Percentiles rank a stretch among this genome's conserved stretches.
phyloP scores from a whole-genome alignment of 768 basidiomycete species.

The Rhodotorula toruloides region DNA sequence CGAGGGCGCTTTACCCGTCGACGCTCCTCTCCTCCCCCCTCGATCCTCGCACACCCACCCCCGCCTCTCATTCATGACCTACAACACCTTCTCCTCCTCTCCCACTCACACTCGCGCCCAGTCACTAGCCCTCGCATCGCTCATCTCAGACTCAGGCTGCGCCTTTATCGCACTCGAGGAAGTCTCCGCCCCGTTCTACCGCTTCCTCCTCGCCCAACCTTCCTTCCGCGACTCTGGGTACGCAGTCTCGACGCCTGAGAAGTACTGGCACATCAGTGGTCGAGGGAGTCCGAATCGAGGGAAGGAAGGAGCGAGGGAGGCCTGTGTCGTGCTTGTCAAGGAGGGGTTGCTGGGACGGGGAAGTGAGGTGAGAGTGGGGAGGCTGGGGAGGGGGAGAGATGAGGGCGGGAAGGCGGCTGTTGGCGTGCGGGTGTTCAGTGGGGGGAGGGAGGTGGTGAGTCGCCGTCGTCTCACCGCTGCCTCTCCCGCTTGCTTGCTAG shows the following conservation, averaged over 20 bases:
- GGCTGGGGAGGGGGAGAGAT: constrained; percentile 14
- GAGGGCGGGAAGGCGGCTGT: constrained; percentile 27
- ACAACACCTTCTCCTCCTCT: constrained; percentile 22
- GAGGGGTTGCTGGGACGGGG: not conserved
- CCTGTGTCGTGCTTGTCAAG: constrained; percentile 21
- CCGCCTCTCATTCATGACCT: constrained; percentile 10
- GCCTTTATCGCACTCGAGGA: constrained; percentile 36
- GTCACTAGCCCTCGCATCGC: constrained; percentile 5
- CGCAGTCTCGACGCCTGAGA: constrained; percentile 14
- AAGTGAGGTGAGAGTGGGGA: not conserved
- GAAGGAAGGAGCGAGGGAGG: constrained; percentile 27
- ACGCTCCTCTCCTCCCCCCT: not conserved
- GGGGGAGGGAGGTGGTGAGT: not conserved
- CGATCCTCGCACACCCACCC: not conserved
- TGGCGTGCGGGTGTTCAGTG: not conserved
- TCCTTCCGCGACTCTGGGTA: constrained; percentile 14
- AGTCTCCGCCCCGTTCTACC: constrained; percentile 23
- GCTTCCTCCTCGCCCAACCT: not conserved
- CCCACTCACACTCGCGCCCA: constrained; percentile 16
- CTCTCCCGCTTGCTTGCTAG: not conserved
- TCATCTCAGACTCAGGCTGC: not conserved
- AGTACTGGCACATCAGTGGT: constrained; percentile 18
- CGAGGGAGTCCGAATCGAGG: not conserved
- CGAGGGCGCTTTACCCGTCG: not conserved
- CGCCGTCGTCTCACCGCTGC: not conserved